phyloP scores from a whole-genome alignment of 2,329 filamentous ascomycete genomes.

The Zymoseptoria passerinii region DNA sequence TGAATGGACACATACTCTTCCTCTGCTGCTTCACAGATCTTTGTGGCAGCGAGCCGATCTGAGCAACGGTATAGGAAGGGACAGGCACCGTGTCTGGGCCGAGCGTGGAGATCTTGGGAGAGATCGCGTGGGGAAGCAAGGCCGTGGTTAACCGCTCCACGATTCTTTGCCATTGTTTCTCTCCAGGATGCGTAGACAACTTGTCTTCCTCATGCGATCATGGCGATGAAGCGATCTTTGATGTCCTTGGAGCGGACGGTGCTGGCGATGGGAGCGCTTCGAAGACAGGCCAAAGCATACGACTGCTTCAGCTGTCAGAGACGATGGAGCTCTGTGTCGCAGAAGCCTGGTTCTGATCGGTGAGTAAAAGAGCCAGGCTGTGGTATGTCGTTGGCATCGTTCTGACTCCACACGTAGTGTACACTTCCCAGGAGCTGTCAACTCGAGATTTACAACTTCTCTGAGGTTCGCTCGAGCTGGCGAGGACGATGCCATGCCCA shows the following conservation, averaged over 20 bases:
- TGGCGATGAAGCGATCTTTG: conserved; percentile 11
- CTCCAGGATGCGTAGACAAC: neutral
- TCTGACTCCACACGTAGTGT: conserved; percentile 35
- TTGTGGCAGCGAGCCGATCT: neutral
- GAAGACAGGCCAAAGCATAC: conserved; percentile 1
- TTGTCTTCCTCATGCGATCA: neutral
- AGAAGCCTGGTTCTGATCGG: conserved; percentile 52
- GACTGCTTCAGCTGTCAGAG: conserved; percentile 17
- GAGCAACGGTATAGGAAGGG: neutral
- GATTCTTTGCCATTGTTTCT: neutral
- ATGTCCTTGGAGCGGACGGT: conserved; percentile 5
- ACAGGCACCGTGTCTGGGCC: neutral
- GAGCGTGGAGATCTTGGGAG: too few relatives aligned
- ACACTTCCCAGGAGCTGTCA: conserved; percentile 84
- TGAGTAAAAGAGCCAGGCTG: conserved; percentile 28
- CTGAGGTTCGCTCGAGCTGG: conserved; percentile 71
- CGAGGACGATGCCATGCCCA: conserved; percentile 68
- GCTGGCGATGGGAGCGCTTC: neutral
- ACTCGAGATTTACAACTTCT: conserved; percentile 79
- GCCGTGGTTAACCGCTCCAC: neutral
- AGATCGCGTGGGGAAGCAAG: neutral
- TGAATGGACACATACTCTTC: too few relatives aligned
- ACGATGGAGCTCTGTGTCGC: conserved; percentile 50
- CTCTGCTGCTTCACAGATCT: too few relatives aligned
- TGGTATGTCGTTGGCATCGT: neutral